phyloP scores from a whole-genome alignment of 495 filamentous ascomycete species.

The Penicillium bialowiezense region DNA sequence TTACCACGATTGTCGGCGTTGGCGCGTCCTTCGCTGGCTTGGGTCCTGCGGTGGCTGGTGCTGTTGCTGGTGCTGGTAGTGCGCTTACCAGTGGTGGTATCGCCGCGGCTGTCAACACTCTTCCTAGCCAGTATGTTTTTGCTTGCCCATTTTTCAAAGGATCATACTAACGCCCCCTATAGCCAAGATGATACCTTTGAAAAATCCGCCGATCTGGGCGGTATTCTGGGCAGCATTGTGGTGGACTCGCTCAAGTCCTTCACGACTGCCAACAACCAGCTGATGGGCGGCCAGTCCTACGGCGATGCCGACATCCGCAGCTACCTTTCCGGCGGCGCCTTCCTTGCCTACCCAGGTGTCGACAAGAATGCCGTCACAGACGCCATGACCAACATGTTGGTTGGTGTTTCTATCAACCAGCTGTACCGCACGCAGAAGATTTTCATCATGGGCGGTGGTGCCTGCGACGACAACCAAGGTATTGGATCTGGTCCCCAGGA shows the following conservation, averaged over 20 bases:
- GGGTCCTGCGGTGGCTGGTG: constrained; percentile 5
- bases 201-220: constrained; percentile 26
- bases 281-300: constrained; percentile 24
- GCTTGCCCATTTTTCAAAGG: neutral
- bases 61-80: constrained; percentile 10
- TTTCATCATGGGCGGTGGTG: constrained; percentile 29
- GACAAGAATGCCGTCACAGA: constrained; percentile 22
- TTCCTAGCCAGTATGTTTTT: constrained; percentile 10
- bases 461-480: constrained; percentile 23
- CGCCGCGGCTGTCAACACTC: neutral
- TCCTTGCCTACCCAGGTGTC: constrained; percentile 18
- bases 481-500: constrained; percentile 23
- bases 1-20: constrained; percentile 19
- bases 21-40: constrained; percentile 21
- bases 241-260: constrained; percentile 17
- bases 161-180: neutral
- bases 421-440: constrained; percentile 23
- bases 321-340: constrained; percentile 21
- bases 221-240: constrained; percentile 17
- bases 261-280: constrained; percentile 22
- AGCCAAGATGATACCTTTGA: constrained; percentile 22
- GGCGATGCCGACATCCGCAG: constrained; percentile 22
- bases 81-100: constrained; percentile 7
- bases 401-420: constrained; percentile 20
- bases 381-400: constrained; percentile 19